Conservation (phyloP, 192 early-diverging fungal species). For the Backusella morwellensis region DNA sequence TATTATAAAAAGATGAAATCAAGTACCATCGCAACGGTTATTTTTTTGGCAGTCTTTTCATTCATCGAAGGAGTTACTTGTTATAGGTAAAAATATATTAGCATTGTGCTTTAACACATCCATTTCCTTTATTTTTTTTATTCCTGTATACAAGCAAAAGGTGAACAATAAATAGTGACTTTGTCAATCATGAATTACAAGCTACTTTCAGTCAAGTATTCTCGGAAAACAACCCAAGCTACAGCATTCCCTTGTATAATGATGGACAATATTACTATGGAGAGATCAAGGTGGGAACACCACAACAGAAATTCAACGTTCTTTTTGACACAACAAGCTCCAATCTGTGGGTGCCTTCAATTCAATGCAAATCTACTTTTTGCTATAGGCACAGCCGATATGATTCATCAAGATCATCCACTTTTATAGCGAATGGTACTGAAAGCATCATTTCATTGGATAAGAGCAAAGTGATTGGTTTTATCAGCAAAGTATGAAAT, state of each 20-base stretch:
- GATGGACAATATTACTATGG: background rate
- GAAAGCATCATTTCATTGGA: background rate
- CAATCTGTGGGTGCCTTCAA: background rate
- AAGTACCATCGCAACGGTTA: background rate
- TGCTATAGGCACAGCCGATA: background rate
- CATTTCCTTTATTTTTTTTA: too few species aligned
- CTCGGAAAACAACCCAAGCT: background rate
- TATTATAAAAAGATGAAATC: background rate
- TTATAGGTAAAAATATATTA: background rate
- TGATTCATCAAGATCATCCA: background rate
- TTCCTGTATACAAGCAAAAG: too few species aligned
- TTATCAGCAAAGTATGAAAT: background rate
- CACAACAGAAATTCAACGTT: constrained; percentile 1
- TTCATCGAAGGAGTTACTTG: background rate
- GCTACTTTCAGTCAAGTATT: background rate
- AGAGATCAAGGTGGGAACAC: background rate
- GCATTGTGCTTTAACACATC: background rate
- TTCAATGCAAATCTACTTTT: background rate
- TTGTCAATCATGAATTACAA: too few species aligned
- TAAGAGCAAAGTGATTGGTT: background rate
- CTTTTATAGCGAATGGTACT: background rate
- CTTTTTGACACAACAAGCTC: background rate
- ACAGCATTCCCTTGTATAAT: background rate
- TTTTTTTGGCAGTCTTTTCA: background rate
- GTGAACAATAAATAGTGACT: too few species aligned